Evolutionary conservation across 495 filamentous ascomycete species (phyloP).

Genomic region (Podospora australis): DNA sequence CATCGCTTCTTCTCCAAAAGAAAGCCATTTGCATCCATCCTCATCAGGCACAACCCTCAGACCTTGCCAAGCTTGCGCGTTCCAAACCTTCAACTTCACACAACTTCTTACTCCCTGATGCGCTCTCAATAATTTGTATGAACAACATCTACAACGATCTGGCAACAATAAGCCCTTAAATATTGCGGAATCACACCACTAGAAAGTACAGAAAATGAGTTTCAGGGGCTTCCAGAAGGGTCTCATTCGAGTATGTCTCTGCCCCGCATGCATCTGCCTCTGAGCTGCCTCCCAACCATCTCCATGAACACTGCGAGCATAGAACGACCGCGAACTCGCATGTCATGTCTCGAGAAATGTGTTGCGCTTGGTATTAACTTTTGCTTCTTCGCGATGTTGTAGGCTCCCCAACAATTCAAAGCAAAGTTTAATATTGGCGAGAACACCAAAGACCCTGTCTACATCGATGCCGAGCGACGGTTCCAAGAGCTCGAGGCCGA

Average conservation of each 20-base stretch:
- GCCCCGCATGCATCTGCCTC: conserved; percentile 7
- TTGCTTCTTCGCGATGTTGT: background rate
- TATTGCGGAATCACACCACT: too few relatives aligned
- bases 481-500: conserved; percentile 93
- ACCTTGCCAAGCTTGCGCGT: background rate
- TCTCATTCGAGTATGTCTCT: conserved; percentile 62
- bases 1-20: conserved; percentile 12
- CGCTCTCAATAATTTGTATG: background rate
- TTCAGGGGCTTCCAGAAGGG: conserved; percentile 94
- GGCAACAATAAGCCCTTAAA: too few relatives aligned
- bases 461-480: conserved; percentile 86
- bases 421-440: conserved; percentile 91
- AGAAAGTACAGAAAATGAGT: conserved; percentile 78
- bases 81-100: background rate
- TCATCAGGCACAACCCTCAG: background rate
- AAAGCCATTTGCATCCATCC: conserved; percentile 9
- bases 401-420: conserved; percentile 90
- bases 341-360: too few relatives aligned
- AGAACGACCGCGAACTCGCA: background rate
- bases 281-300: background rate
- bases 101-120: background rate
- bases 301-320: background rate
- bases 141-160: background rate
- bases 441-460: conserved; percentile 87
- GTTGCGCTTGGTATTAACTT: too few relatives aligned